phyloP scores from a whole-genome alignment of 108 stramenopile genomes.

The Cyclostephanos tholiformis region DNA sequence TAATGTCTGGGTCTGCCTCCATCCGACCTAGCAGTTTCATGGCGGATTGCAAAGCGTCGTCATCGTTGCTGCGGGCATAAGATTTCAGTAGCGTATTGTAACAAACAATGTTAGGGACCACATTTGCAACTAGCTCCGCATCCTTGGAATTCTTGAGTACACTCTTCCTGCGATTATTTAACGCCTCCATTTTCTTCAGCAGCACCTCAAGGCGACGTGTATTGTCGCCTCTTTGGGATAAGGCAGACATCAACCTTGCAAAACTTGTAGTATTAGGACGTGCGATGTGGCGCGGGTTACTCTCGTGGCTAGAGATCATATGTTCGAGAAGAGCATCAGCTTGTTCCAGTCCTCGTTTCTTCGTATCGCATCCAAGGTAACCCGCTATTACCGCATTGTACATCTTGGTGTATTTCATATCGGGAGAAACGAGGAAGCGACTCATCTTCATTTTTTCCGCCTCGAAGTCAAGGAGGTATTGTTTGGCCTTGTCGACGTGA shows the following conservation, averaged over 20 bases:
- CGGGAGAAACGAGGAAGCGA: slow-evolving; percentile 11
- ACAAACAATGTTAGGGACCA: slow-evolving; percentile 39
- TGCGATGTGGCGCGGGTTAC: slow-evolving; percentile 40
- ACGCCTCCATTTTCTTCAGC: slow-evolving; percentile 39
- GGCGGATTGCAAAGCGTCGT: slow-evolving; percentile 23
- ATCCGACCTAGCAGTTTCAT: slow-evolving; percentile 33
- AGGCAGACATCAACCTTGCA: slow-evolving; percentile 35
- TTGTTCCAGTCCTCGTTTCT: slow-evolving; percentile 17
- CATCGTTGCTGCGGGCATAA: slow-evolving; percentile 23
- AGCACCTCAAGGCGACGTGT: slow-evolving; percentile 24
- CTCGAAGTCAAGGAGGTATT: slow-evolving; percentile 42
- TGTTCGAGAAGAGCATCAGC: slow-evolving; percentile 28
- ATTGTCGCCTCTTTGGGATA: slow-evolving; percentile 27
- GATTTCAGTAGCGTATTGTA: slow-evolving; percentile 38
- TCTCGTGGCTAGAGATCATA: slow-evolving; percentile 39
- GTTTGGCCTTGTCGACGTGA: slow-evolving; percentile 29
- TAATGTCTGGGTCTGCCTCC: slow-evolving; percentile 28
- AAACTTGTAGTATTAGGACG: slow-evolving; percentile 47
- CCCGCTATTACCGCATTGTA: slow-evolving; percentile 47
- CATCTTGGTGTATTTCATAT: slow-evolving; percentile 40
- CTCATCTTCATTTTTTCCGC: slow-evolving; percentile 27
- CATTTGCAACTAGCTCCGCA: slow-evolving; percentile 32
- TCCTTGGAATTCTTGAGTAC: background rate
- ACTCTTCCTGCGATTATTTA: slow-evolving; percentile 23
- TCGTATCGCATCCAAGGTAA: slow-evolving; percentile 23